phyloP scores from a whole-genome alignment of 2,329 filamentous ascomycete species.

The Fusarium citri region DNA sequence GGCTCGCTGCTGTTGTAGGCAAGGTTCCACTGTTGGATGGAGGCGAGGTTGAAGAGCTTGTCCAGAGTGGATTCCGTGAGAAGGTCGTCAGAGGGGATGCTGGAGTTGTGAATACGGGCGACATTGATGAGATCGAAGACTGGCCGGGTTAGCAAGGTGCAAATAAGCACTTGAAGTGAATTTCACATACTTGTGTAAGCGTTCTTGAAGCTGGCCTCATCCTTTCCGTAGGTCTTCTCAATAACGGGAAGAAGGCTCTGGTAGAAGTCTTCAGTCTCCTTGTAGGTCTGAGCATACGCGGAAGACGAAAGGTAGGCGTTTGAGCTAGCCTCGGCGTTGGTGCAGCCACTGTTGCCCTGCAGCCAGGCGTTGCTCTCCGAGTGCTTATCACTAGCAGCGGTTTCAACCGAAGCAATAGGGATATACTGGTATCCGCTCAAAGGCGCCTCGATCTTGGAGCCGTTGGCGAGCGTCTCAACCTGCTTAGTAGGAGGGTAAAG shows the following conservation, averaged over 20 bases:
- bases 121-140: constrained; percentile 72
- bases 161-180: constrained; percentile 62
- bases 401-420: constrained; percentile 72
- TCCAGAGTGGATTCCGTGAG: constrained; percentile 69
- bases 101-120: constrained; percentile 68
- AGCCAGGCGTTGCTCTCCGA: constrained; percentile 69
- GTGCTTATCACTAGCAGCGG: constrained; percentile 65
- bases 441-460: constrained; percentile 72
- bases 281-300: constrained; percentile 58
- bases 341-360: constrained; percentile 68
- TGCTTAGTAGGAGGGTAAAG: constrained; percentile 82
- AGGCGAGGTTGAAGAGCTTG: constrained; percentile 78
- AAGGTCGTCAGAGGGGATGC: constrained; percentile 68
- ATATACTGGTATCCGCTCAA: constrained; percentile 87
- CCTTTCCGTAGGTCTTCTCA: constrained; percentile 61
- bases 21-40: constrained; percentile 83
- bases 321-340: constrained; percentile 65
- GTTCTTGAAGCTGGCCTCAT: constrained; percentile 66
- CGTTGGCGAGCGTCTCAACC: constrained; percentile 76
- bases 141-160: constrained; percentile 43
- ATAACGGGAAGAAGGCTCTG: constrained; percentile 64
- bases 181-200: constrained; percentile 68
- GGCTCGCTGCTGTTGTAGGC: constrained; percentile 83
- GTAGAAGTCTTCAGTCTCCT: constrained; percentile 71
- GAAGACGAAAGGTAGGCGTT: constrained; percentile 64